A percentile compares a stretch with the other conserved stretches of the same genome.
These are phyloP conservation scores for Xylogone sp. DNA, from an alignment of 2,329 filamentous ascomycete species.

Conservation along the genomic window DNA sequence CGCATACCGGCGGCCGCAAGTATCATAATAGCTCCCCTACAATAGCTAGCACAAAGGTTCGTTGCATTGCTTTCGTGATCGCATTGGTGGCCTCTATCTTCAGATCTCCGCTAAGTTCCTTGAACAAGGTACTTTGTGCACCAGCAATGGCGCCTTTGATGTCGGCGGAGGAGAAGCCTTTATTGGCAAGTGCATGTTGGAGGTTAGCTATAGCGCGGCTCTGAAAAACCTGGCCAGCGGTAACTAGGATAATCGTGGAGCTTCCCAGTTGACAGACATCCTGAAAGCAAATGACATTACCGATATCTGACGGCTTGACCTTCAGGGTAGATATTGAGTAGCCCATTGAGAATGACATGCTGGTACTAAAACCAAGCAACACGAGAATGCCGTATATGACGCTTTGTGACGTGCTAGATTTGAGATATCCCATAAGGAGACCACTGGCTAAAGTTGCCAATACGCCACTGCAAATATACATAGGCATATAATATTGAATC, in stretches of 20 bases:
- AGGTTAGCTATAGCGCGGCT: constrained; percentile 26
- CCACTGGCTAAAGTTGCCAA: constrained; percentile 27
- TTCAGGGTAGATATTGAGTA: constrained; percentile 31
- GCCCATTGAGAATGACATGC: constrained; percentile 25
- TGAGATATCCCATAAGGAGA: constrained; percentile 19
- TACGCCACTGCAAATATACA: constrained; percentile 28
- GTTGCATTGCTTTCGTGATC: background rate
- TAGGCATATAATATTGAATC: constrained; percentile 17
- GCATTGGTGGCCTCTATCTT: background rate
- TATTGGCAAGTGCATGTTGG: constrained; percentile 11
- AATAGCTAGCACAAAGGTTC: background rate
- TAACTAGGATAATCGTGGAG: constrained; percentile 28
- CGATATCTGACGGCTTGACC: constrained; percentile 21
- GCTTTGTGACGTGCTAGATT: constrained; percentile 15
- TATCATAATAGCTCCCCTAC: background rate
- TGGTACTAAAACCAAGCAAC: constrained; percentile 35
- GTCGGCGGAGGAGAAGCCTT: constrained; percentile 12
- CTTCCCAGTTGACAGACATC: constrained; percentile 29
- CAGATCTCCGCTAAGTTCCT: background rate
- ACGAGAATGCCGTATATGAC: constrained; percentile 29
- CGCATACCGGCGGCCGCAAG: background rate
- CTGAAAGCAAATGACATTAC: constrained; percentile 30
- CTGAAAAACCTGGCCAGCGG: constrained; percentile 32
- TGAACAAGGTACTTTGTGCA: constrained; percentile 9
- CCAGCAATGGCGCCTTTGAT: constrained; percentile 21